Evolutionary conservation across 495 filamentous ascomycete genomes (phyloP), one percentile per base, ranked within the genome.

Genomic region (Penicillium riverlandense): DNA sequence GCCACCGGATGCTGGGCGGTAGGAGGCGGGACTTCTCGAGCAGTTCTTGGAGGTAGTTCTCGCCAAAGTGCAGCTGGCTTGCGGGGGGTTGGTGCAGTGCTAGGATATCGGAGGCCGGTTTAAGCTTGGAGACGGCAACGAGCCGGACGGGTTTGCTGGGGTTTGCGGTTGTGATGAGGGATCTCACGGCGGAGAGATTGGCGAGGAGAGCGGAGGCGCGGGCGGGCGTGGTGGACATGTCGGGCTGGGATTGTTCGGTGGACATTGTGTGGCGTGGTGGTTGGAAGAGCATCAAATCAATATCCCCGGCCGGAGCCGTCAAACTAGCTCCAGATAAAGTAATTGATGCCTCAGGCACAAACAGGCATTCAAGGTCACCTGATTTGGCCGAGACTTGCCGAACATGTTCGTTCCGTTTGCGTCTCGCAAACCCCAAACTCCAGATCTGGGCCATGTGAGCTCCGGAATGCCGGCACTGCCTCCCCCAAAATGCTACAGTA

Each of bases 31-130:
- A 85, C 67, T 98, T 98, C 61, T 91, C 80, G 39, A 78, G 69
- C 35, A 98, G 81, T 59, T 98, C 92, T 67, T 96, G 90, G 11
- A 86, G 75, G 72, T 98, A 98, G 70, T 98, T 98, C 67, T 98
- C 92, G 49, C 92, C 92, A 63, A 96, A 96, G 66, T 97, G 89
- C 40, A 71, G 52, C 35, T 95, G 90, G 1, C 55, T 37, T 13
- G 70, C 62, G 0, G 75, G 71, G 1, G 74, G 53, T 45, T 79
- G 68, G 69, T 94, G 84, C 2, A 98, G 75, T 39, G 87, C 81
- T 35, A 95, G 73, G 56, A 96, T 82, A 67, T 97, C 94, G 42
- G 84, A 80, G 41, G 82, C 86, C 9, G 92, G 89, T 63, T 96
- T 95, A 52, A 92, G 74, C 62, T 98, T 98, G 12, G 89, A 95